Evolutionary conservation across 441 rosid genomes (phyloP).

Genomic region (Gossypium laxum): DNA sequence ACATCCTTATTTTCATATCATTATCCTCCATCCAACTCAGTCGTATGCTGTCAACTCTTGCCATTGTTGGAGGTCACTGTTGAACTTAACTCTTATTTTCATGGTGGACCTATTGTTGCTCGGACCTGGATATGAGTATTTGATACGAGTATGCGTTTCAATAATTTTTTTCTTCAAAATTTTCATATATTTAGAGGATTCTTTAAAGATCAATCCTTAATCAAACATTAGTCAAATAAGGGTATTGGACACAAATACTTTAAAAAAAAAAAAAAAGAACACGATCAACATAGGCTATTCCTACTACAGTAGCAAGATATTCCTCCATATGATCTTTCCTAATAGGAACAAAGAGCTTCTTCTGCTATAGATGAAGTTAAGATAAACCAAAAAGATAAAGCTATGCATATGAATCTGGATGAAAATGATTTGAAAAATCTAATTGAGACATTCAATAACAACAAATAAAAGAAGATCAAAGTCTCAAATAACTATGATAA

Average conservation of each 20-base stretch:
- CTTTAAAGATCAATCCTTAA: no score
- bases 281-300: neutral
- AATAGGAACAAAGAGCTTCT: neutral
- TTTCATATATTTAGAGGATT: neutral
- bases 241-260: neutral
- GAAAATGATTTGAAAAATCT: neutral
- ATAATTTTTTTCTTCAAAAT: neutral
- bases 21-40: neutral
- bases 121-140: neutral
- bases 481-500: neutral
- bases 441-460: neutral
- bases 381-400: neutral
- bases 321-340: neutral
- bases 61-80: slow-evolving; percentile 28
- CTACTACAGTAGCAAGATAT: slow-evolving; percentile 1
- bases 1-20: neutral
- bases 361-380: neutral
- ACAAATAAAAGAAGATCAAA: neutral
- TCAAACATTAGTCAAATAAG: neutral
- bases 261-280: no score
- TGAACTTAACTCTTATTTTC: slow-evolving; percentile 16
- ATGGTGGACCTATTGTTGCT: slow-evolving; percentile 26
- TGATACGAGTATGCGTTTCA: neutral
- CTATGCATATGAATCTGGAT: neutral
- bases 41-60: slow-evolving; percentile 15